Percentiles rank a stretch among this genome's conserved stretches.
phyloP scores from a whole-genome alignment of 805 yeast species.

The Barnettozyma wickerhamii region DNA sequence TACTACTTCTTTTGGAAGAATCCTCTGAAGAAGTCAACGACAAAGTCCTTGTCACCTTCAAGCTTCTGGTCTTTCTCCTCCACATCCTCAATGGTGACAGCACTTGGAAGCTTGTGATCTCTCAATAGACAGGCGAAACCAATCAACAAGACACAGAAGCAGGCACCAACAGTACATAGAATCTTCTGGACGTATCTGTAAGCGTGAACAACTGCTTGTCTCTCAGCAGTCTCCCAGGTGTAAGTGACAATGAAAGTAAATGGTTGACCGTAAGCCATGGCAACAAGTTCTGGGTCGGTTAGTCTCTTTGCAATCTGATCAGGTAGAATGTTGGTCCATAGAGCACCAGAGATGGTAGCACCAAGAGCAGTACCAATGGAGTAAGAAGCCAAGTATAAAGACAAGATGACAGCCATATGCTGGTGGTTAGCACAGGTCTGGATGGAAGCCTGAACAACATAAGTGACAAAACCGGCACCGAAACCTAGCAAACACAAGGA shows the following conservation, averaged over 20 bases:
- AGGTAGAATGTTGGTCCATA: slow-evolving; percentile 53
- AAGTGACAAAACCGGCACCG: slow-evolving; percentile 72
- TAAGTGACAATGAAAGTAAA: slow-evolving; percentile 40
- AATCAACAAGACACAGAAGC: slow-evolving; percentile 51
- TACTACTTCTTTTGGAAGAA: background rate
- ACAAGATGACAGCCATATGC: slow-evolving; percentile 57
- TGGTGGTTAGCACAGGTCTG: slow-evolving; percentile 58
- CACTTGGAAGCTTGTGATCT: slow-evolving; percentile 40
- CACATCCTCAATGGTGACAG: slow-evolving; percentile 10
- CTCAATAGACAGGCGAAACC: slow-evolving; percentile 44
- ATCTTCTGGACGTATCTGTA: slow-evolving; percentile 53
- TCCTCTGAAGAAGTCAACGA: slow-evolving; percentile 1
- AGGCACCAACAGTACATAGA: slow-evolving; percentile 49
- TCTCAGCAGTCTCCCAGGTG: slow-evolving; percentile 56
- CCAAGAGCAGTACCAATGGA: slow-evolving; percentile 9
- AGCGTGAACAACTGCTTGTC: slow-evolving; percentile 48
- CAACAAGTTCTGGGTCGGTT: slow-evolving; percentile 25
- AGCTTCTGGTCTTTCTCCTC: slow-evolving; percentile 8
- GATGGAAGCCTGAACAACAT: slow-evolving; percentile 56
- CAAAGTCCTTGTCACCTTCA: slow-evolving; percentile 4
- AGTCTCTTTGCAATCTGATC: slow-evolving; percentile 1
- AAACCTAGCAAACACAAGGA: slow-evolving; percentile 61
- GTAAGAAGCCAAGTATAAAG: slow-evolving; percentile 53
- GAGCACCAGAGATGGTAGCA: slow-evolving; percentile 27
- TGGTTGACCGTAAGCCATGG: slow-evolving; percentile 47